Conservation (phyloP, 139 green algal genomes). For the Tetratostichococcus sp. region DNA sequence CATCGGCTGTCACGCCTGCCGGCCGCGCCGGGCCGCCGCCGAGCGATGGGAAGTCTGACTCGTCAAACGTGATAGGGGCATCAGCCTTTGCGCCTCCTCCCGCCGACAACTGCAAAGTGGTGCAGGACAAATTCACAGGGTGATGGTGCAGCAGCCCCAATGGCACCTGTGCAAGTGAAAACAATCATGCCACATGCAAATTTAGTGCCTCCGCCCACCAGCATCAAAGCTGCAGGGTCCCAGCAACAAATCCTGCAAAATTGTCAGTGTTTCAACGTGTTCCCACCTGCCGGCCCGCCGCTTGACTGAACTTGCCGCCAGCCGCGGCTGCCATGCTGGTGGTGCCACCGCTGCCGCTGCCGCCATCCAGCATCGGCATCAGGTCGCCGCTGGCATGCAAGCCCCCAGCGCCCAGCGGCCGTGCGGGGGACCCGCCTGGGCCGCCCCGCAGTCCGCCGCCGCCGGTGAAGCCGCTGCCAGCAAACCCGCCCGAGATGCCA, state of each 20-base stretch:
- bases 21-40: conserved; percentile 5
- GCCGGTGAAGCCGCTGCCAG: background rate
- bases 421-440: background rate
- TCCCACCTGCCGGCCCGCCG: background rate
- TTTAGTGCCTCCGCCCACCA: too few relatives aligned
- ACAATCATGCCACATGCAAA: too few relatives aligned
- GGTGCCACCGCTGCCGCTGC: background rate
- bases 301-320: background rate
- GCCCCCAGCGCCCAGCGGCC: background rate
- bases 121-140: too few relatives aligned
- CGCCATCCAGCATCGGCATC: conserved; percentile 49
- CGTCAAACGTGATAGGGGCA: conserved; percentile 35
- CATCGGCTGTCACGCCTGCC: background rate
- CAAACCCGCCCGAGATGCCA: conserved; percentile 1
- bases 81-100: background rate
- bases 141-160: too few relatives aligned
- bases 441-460: conserved; percentile 8
- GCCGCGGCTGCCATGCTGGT: background rate
- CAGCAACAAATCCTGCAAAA: too few relatives aligned
- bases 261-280: too few relatives aligned
- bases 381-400: conserved; percentile 40
- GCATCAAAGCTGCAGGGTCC: too few relatives aligned
- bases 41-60: conserved; percentile 58
- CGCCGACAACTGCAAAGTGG: too few relatives aligned
- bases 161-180: too few relatives aligned